Percentiles rank a stretch among this genome's conserved stretches.
Evolutionary conservation across 208 protist species (phyloP).

Genomic region (Acanthamoeba royreba): DNA sequence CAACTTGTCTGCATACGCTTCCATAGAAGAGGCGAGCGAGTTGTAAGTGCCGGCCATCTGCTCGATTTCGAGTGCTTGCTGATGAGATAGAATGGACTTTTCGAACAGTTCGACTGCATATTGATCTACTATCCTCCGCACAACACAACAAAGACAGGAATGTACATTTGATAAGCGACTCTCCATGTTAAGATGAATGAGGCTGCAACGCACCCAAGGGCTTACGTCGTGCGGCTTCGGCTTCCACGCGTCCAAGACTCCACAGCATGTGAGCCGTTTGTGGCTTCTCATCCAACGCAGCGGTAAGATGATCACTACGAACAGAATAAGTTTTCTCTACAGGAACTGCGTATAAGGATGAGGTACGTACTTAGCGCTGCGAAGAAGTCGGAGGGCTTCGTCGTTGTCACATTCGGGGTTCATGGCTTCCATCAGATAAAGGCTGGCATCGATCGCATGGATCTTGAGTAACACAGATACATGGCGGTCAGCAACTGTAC

Average conservation of each 20-base stretch:
- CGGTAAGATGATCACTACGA: too few species aligned
- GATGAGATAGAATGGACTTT: not conserved
- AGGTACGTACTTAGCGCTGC: not conserved
- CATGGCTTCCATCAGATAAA: not conserved
- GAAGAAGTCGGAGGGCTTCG: not conserved
- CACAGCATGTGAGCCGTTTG: not conserved
- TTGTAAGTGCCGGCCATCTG: not conserved
- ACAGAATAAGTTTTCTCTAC: too few species aligned
- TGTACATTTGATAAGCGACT: too few species aligned
- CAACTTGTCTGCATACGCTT: not conserved
- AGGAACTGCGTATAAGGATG: too few species aligned
- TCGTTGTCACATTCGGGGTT: not conserved
- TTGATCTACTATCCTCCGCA: not conserved
- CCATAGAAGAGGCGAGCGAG: not conserved
- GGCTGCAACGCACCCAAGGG: not conserved
- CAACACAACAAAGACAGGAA: too few species aligned
- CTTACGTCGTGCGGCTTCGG: not conserved
- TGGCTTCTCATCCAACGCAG: not conserved
- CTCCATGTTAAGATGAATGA: not conserved
- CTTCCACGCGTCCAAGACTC: not conserved
- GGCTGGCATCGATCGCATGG: not conserved
- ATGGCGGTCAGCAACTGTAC: not conserved
- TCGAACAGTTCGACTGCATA: not conserved
- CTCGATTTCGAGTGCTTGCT: conserved; percentile 8
- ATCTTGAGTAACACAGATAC: not conserved